Base-by-base conservation (phyloP, 345 rosid genomes). In the Arabidopsis suecica region DNA sequence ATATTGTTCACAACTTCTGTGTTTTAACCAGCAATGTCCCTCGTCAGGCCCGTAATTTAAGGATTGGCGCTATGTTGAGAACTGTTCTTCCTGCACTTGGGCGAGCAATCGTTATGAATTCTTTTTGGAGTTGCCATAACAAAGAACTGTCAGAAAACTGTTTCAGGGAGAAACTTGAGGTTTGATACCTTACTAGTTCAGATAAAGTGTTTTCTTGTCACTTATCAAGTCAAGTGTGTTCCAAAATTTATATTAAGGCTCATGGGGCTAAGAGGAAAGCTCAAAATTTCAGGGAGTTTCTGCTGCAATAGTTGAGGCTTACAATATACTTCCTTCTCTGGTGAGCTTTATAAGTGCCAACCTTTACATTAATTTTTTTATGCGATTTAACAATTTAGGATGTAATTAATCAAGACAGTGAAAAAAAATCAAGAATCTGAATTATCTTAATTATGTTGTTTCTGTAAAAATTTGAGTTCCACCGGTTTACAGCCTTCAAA, bases 21-120 rank as follows among this genome's bases (percentile, higher is more conserved):
- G 40, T 40, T 69, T 53, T 18, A 57, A 45, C 32, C 57, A 44
- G 36, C 48, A 2, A 59, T 57, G 9, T 69, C 28, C 33, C 1
- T 72, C 53, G 72, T 57, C 61, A 91, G 96, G 87, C 88, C 64
- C 89, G 93, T 81, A 93, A 93, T 82, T 78, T 93, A 68, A 84
- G 97, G 65, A 93, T 91, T 84, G 97, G 96, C 61, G 98, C 98
- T 70, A 86, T 91, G 98, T 85, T 93, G 88, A 88, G 84, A 80
- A 89, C 97, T 48, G 68, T 93, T 78, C 84, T 93, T 45, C 98
- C 98, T 72, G 96, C 98, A 68, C 67, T 93, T 51, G 98, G 97
- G 71, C 90, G 86, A 81, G 97, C 97, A 60, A 72, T 93, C 44
- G 89, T 84, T 20, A 79, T 87, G 86, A 83, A 91, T 88, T 87